Base-by-base conservation (phyloP, 768 basidiomycete genomes). In the Lactarius deliciosus region DNA sequence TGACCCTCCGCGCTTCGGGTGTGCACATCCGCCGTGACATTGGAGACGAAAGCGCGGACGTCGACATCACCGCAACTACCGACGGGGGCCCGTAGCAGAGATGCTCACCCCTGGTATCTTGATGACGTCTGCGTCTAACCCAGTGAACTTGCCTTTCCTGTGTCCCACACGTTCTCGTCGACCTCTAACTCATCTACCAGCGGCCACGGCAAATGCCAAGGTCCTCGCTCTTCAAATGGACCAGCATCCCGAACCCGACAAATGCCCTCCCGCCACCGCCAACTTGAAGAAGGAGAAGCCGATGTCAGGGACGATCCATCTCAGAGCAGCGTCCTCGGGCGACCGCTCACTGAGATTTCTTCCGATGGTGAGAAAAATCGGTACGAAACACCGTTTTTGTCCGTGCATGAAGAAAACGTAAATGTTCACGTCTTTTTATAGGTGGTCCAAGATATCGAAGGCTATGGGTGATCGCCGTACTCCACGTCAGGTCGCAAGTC, bases 401-500 rank as follows among this genome's bases (percentile, higher is more conserved):
- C n/a, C 20, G 47, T 59, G 30, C 22, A 25, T 45, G 43, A 56
- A 34, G 34, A 11, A 28, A 38, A 34, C 18, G 40, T 53, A 64
- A 68, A 87, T 82, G 73, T 80, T 98, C 70, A 94, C 95, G 3
- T 30, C 28, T 32, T 32, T 10, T 20, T 11, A 56, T 71, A 92
- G 91, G 61, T 93, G 89, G 89, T 81, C 86, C 64, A 90, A 91
- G 75, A 93, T 93, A 60, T 93, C 91, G 16, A 79, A 81, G 62
- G 92, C 90, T 43, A 93, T 93, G 91, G 80, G 85, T 57, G 92
- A 90, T 0, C 80, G 80, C 54, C 78, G 91, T 64, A 92, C 92
- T 4, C 86, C 91, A 5, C 78, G 91, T 67, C 91, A 93, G 78
- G 92, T 93, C n/a, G 91, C 91, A 41, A 92, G 90, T 77, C 83